These are phyloP conservation scores for Lachancea dasiensis DNA, from an alignment of 805 yeast genomes.

Conservation along the genomic window DNA sequence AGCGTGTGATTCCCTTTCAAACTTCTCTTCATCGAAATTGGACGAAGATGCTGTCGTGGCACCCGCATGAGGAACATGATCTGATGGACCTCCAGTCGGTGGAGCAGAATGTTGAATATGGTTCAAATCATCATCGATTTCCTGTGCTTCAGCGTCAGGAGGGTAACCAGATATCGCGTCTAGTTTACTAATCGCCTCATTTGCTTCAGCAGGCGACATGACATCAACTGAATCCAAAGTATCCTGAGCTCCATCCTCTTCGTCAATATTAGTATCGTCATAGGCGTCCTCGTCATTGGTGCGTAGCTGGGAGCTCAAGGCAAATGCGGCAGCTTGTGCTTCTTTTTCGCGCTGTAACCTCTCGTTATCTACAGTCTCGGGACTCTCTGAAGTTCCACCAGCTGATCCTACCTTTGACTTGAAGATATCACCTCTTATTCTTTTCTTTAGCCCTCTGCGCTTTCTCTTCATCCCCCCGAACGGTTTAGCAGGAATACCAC, in stretches of 20 bases:
- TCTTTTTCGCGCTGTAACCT: conserved; percentile 37
- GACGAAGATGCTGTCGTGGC: conserved; percentile 9
- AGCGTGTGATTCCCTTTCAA: conserved; percentile 5
- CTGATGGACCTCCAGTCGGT: conserved; percentile 14
- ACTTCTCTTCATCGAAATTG: conserved; percentile 9
- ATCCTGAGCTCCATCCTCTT: conserved; percentile 4
- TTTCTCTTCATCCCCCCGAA: conserved; percentile 69
- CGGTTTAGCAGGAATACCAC: conserved; percentile 60
- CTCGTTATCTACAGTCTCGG: conserved; percentile 31
- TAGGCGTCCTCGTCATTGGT: conserved; percentile 4
- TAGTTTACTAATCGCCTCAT: conserved; percentile 5
- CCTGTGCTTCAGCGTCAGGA: conserved; percentile 2
- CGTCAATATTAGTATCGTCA: conserved; percentile 7
- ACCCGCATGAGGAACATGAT: conserved; percentile 9
- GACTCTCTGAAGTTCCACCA: conserved; percentile 11
- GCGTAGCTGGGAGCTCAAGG: conserved; percentile 19
- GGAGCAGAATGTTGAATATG: conserved; percentile 21
- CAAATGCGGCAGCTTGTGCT: conserved; percentile 40
- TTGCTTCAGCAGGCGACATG: conserved; percentile 6
- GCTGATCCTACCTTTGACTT: conserved; percentile 12
- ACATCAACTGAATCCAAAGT: conserved; percentile 5
- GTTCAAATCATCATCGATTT: conserved; percentile 1
- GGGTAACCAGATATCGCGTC: conserved; percentile 7
- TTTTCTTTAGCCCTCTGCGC: conserved; percentile 30
- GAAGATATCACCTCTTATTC: conserved; percentile 24